Evolutionary conservation across 768 basidiomycete species (phyloP).

Genomic region (Atractiella rhizophila): DNA sequence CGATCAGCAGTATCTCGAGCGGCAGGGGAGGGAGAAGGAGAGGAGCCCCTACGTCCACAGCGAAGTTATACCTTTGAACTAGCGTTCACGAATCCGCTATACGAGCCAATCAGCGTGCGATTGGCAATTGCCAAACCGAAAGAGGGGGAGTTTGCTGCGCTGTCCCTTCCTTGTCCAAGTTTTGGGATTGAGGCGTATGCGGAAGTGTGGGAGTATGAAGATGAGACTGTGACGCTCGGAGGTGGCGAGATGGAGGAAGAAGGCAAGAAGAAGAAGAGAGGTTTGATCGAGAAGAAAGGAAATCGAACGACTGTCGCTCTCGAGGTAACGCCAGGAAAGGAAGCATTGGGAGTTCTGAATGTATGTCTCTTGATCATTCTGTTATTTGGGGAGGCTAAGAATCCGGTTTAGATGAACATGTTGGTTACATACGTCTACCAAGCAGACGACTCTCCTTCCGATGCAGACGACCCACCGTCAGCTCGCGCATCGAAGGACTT

Average conservation of each 20-base stretch:
- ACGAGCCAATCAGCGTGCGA: constrained; percentile 82
- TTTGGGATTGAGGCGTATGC: constrained; percentile 75
- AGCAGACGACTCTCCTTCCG: constrained; percentile 37
- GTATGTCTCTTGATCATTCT: constrained; percentile 26
- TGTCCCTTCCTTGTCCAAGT: constrained; percentile 47
- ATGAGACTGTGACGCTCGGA: constrained; percentile 25
- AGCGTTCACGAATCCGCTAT: constrained; percentile 76
- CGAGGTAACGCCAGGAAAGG: constrained; percentile 60
- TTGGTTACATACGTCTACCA: constrained; percentile 81
- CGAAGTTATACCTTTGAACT: constrained; percentile 69
- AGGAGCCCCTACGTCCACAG: constrained; percentile 37
- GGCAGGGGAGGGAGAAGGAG: too few species aligned
- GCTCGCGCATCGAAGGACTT: constrained; percentile 4
- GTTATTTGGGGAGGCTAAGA: background rate
- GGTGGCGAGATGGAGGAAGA: constrained; percentile 26
- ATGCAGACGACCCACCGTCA: constrained; percentile 20
- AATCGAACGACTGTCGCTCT: constrained; percentile 73
- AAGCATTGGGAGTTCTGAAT: constrained; percentile 50
- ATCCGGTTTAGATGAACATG: constrained; percentile 73
- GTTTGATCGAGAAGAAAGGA: constrained; percentile 63
- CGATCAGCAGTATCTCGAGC: background rate
- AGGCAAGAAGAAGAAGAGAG: constrained; percentile 20
- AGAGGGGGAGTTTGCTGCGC: constrained; percentile 21
- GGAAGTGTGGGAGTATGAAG: constrained; percentile 95
- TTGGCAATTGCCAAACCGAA: constrained; percentile 32